Evolutionary conservation across 1,284 basidiomycete species (phyloP), one percentile per base, ranked within the genome.

Genomic region (Ustilago shanxiensis): DNA sequence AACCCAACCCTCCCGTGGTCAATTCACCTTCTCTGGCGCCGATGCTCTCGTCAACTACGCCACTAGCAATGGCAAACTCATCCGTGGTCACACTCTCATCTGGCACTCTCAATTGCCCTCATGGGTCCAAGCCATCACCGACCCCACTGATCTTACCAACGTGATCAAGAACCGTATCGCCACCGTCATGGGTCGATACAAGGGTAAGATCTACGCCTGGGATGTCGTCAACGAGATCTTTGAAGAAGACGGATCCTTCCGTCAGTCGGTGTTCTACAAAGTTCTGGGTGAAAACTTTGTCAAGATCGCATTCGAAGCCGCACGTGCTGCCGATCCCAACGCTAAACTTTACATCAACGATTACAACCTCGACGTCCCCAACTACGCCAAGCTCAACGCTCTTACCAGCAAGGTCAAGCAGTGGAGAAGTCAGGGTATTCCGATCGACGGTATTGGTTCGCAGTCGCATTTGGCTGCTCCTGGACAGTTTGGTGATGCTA

Each of bases 271-370:
- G 16, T 65, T 70, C 47, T 70, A 70, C 57, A 64, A 64, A 6
- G 61, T 64, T 6, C 53, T 70, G 16, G 67, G 67, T n/a, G 67
- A 64, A 20, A n/a, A 41, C 20, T 70, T 55, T 37, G 61, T 70
- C 49, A 59, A 26, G 28, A 59, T 70, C 33, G 67, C 66, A 10
- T 69, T 69, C 24, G 52, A 69, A 22, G 44, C 60, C 3, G 66
- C 66, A 6, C 37, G 60, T 9, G 39, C 37, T 4, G 66, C 50
- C 14, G 66, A 69, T 26, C 60, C 60, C 7, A 62, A 55, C 1
- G 56, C 49, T 13, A 64, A 70, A 41, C 67, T 70, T 2, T 70
- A 70, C 57, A 70, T 70, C 57, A 70, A 70, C 49, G 67, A 70
- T 33, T 70, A 70, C 56, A 69, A 69, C 44, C 22, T 63, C 9